Evolutionary conservation across 2,329 filamentous ascomycete genomes (phyloP).

Genomic region (Pleoardoris graminearum): DNA sequence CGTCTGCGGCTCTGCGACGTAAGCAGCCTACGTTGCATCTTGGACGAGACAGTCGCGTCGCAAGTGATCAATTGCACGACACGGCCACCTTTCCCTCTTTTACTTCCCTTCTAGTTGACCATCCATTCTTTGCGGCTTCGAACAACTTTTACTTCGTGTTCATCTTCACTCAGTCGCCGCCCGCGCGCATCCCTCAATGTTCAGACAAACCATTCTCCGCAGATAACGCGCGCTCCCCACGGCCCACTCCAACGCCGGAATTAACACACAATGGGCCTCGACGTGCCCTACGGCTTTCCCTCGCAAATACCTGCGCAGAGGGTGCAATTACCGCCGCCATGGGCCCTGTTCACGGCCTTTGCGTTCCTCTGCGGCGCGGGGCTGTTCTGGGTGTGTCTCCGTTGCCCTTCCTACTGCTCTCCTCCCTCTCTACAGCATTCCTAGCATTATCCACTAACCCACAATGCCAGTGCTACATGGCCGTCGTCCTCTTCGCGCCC

Average conservation of each 20-base stretch:
- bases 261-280: slow-evolving; percentile 31
- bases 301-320: slow-evolving; percentile 3
- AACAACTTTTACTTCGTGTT: not conserved
- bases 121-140: not conserved
- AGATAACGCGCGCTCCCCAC: slow-evolving; percentile 23
- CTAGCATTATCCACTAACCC: not conserved
- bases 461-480: slow-evolving; percentile 61
- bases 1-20: slow-evolving; percentile 23
- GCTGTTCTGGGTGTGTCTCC: slow-evolving; percentile 33
- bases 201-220: slow-evolving; percentile 10
- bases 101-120: not conserved
- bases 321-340: slow-evolving; percentile 38
- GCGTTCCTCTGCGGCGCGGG: slow-evolving; percentile 30
- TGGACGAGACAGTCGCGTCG: slow-evolving; percentile 31
- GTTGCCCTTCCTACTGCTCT: not conserved
- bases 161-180: slow-evolving; percentile 5
- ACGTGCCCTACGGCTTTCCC: slow-evolving; percentile 19
- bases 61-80: slow-evolving; percentile 13
- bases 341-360: slow-evolving; percentile 33
- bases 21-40: slow-evolving; percentile 45
- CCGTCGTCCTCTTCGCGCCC: slow-evolving; percentile 77
- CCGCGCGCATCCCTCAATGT: slow-evolving; percentile 27
- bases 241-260: slow-evolving; percentile 14
- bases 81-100: slow-evolving; percentile 4
- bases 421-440: not conserved